Evolutionary conservation across 2,329 filamentous ascomycete genomes (phyloP), one percentile per base, ranked within the genome.

Genomic region (Trichoderma guizhouense): DNA sequence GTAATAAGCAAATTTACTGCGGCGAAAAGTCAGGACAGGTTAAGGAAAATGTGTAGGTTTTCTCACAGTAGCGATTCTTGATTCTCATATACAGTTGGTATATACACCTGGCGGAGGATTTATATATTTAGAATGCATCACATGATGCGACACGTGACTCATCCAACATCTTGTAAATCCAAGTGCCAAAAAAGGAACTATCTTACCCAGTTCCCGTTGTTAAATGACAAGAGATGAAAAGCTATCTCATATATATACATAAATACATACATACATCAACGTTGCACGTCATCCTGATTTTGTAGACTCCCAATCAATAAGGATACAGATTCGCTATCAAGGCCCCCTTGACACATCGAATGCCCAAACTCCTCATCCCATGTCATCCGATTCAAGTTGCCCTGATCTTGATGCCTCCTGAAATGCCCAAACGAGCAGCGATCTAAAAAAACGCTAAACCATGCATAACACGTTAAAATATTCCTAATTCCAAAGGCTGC

Each of bases 381-480:
- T 30, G 60, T 61, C 67, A 73, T 73, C 72, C 69, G 68, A 71
- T 72, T 39, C 72, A 73, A 73, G 72, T 73, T 67, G 68, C 72
- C 72, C 69, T 73, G 69, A 71, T 71, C 72, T 71, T 51, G 62
- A 71, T 70, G 66, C 72, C 69, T 68, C 72, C 72, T 39, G 34
- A 66, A 75, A 74, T 72, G 74, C 74, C 76, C 66, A 71, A 47
- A 14, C 28, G 62, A 30, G 32, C 58, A 63, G 55, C 36, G 15
- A 39, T 70, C 69, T 72, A 69, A 73, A 69, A 69, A 73, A 73
- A 71, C 73, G 73, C 73, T 73, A 69, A 57, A 47, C n/a, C 58
- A 74, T 74, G 72, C 71, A 72, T 72, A 64, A 72, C 64, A 61
- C 63, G 64, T 28, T 66, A 57, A 53, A 63, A 34, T 34, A 58